Evolutionary conservation across 139 green algal genomes (phyloP).

Genomic region (Spirogloea muscicola): DNA sequence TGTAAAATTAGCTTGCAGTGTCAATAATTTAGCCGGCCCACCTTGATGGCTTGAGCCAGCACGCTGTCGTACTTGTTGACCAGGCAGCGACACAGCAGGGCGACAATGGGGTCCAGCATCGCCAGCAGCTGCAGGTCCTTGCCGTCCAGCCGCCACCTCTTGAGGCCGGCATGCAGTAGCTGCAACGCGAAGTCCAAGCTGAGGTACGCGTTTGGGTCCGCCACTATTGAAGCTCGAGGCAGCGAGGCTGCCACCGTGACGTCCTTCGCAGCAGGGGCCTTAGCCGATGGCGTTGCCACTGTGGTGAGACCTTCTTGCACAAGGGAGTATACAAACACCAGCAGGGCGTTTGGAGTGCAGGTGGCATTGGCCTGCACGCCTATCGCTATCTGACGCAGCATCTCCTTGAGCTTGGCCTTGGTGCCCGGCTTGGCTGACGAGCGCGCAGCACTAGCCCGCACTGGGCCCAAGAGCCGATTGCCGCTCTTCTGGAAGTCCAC

Average conservation of each 20-base stretch:
- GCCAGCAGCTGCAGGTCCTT: slow-evolving; percentile 27
- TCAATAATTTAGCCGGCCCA: too few relatives aligned
- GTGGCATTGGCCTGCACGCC: slow-evolving; percentile 70
- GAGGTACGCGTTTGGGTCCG: slow-evolving; percentile 63
- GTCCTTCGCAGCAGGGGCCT: neutral
- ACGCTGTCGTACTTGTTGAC: slow-evolving; percentile 53
- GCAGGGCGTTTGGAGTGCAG: slow-evolving; percentile 53
- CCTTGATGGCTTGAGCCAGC: slow-evolving; percentile 52
- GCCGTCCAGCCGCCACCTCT: slow-evolving; percentile 6
- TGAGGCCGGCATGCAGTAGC: slow-evolving; percentile 59
- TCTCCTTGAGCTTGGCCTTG: slow-evolving; percentile 61
- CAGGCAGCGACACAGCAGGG: slow-evolving; percentile 62
- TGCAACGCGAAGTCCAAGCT: slow-evolving; percentile 74
- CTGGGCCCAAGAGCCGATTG: neutral
- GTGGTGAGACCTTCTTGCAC: slow-evolving; percentile 51
- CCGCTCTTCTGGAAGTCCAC: neutral
- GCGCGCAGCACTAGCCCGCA: slow-evolving; percentile 4
- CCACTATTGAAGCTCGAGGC: neutral
- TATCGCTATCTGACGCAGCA: slow-evolving; percentile 65
- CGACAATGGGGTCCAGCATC: slow-evolving; percentile 68
- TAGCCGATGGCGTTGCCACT: neutral
- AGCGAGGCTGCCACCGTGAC: neutral
- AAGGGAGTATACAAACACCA: slow-evolving; percentile 56
- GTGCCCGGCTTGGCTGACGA: slow-evolving; percentile 51
- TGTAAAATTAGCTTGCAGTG: too few relatives aligned